Base-by-base conservation (phyloP, 768 basidiomycete genomes). In the Tylopilus sp. region DNA sequence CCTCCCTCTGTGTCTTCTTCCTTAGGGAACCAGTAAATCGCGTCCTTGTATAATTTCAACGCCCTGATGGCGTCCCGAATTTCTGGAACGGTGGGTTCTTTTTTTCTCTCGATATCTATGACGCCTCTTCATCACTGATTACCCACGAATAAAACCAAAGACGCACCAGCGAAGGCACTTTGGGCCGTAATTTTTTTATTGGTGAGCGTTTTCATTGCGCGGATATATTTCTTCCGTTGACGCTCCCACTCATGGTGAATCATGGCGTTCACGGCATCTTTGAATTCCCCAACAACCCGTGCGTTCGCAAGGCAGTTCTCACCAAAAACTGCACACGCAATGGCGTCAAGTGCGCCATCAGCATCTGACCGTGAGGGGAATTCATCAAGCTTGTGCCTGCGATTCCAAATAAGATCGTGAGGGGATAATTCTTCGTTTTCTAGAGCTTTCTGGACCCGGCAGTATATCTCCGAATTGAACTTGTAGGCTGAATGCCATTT, bases 221-320 rank as follows among this genome's bases (percentile, higher is more conserved):
- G 25, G 1, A 24, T 1, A 19, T 51, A 55, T 16, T 12, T 55
- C 45, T 51, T 55, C 31, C 45, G 19, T 26, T 54, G 48, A 12
- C 21, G 48, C 25, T 54, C 53, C 53, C 48, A 54, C 30, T 50
- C 30, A 13, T 54, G 48, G 28, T 54, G 53, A 2, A 45, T 14
- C n/a, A 54, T 0, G 14, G 36, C 37, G 8, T 2, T n/a, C 0
- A 54, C 30, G 3, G 53, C 53, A 4, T 54, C 48, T 41, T 50
- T 54, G 53, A 54, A 54, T 8, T 36, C 54, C 6, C 49, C 45
- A 0, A 55, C 54, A 11, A 51, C 38, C 4, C 38, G 26, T 0
- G 26, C 19, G 19, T 25, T 55, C 10, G 49, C 49, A 24, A 55
- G 54, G 26, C 49, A 55, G 7, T 55, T 55, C 26, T 55, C 38